Conservation (phyloP, 305 asterid genomes). For the Euphrasia arctica region DNA sequence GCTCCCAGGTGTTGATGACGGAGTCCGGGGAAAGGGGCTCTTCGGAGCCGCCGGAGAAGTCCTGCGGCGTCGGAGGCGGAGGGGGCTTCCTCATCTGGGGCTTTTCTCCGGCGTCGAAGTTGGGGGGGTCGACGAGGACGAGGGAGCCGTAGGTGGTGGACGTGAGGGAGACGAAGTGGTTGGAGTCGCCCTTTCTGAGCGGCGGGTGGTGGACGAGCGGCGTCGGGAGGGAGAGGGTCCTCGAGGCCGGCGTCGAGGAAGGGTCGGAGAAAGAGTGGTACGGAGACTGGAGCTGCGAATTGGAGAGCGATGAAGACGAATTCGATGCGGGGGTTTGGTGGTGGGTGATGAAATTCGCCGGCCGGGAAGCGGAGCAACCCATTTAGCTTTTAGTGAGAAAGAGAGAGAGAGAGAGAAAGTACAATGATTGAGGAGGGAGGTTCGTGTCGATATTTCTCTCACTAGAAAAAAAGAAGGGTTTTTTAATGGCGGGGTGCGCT, state of each 20-base stretch:
- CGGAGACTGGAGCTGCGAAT: conserved; percentile 34
- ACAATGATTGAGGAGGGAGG: conserved; percentile 17
- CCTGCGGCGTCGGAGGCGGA: conserved; percentile 18
- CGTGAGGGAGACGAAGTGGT: conserved; percentile 79
- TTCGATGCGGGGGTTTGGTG: conserved; percentile 46
- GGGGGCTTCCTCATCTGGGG: conserved; percentile 28
- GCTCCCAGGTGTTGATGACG: conserved; percentile 98
- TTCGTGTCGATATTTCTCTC: neutral
- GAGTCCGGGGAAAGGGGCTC: conserved; percentile 76
- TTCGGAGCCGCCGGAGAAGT: conserved; percentile 28
- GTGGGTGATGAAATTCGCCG: conserved; percentile 45
- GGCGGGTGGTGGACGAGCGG: conserved; percentile 88
- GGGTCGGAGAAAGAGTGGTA: conserved; percentile 53
- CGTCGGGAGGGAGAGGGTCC: conserved; percentile 71
- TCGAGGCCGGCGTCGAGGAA: conserved; percentile 66
- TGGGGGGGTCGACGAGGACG: conserved; percentile 40
- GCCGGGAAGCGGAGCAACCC: conserved; percentile 91
- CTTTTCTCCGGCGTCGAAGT: conserved; percentile 19
- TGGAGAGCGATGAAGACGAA: conserved; percentile 43
- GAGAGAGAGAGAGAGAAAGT: conserved; percentile 10
- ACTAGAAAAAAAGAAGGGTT: conserved; percentile 13
- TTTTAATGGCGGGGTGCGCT: conserved; percentile 22
- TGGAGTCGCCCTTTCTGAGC: conserved; percentile 66
- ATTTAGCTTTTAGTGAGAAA: conserved; percentile 30
- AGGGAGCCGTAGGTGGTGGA: conserved; percentile 91